These are phyloP conservation scores for Ensete glaucum DNA, from an alignment of 176 grass and related monocot genomes.

Conservation along the genomic window DNA sequence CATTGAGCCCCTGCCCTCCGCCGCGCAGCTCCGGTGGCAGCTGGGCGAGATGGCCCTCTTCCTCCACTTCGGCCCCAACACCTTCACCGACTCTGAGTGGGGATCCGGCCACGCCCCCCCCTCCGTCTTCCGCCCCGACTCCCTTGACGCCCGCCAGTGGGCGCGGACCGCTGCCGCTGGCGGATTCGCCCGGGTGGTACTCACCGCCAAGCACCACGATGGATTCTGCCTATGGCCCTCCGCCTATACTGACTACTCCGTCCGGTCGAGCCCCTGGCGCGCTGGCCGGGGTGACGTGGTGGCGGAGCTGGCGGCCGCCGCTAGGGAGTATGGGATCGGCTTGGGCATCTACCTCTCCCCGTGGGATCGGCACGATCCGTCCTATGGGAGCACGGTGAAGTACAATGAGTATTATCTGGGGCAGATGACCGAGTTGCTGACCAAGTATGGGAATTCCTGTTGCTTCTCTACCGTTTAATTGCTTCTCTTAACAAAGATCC, in stretches of 20 bases:
- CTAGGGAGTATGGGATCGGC: constrained; percentile 37
- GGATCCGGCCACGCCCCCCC: constrained; percentile 62
- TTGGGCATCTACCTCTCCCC: constrained; percentile 85
- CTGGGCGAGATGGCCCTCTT: constrained; percentile 88
- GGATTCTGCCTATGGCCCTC: constrained; percentile 99
- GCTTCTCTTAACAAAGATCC: neutral
- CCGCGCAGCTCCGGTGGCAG: constrained; percentile 82
- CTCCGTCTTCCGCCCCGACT: constrained; percentile 52
- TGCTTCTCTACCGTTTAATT: neutral
- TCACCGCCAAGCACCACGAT: constrained; percentile 92
- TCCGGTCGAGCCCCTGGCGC: constrained; percentile 61
- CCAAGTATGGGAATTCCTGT: constrained; percentile 32
- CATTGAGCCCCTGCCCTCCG: constrained; percentile 57
- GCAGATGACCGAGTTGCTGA: constrained; percentile 85
- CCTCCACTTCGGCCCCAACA: constrained; percentile 94
- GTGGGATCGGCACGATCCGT: constrained; percentile 83
- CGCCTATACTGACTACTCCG: constrained; percentile 72
- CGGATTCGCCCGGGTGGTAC: constrained; percentile 63
- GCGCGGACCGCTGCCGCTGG: constrained; percentile 41
- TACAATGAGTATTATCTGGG: constrained; percentile 88
- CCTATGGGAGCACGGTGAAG: constrained; percentile 50
- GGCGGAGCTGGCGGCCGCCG: constrained; percentile 45
- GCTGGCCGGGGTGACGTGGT: constrained; percentile 60
- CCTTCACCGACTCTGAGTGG: constrained; percentile 96
- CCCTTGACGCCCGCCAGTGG: constrained; percentile 79